Base-by-base conservation (phyloP, 2,329 filamentous ascomycete genomes). In the Aspergillus bombycis region DNA sequence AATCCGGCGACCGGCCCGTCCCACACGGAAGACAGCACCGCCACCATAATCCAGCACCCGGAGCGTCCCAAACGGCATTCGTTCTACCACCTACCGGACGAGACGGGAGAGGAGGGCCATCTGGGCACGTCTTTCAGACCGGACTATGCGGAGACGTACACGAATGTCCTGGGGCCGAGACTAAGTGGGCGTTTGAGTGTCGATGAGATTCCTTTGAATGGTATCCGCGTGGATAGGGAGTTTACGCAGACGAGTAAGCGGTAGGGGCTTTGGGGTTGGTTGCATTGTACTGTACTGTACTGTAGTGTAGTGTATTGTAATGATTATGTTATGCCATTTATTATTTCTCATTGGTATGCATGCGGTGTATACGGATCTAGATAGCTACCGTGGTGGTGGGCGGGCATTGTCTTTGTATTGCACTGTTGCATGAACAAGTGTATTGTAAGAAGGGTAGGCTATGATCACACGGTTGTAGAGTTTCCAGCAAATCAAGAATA, bases 141-240 rank as follows among this genome's bases (percentile, higher is more conserved):
- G 12, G 66, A 67, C n/a, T 67, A 72, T 12, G 62, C 46, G 5
- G 62, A 63, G 38, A 67, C 63, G 45, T 64, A 63, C 4, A 72
- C 70, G 23, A 66, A 65, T 21, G 69, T 71, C 45, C 26, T 52
- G 12, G 36, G 57, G 16, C 41, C 36, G 4, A 32, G 34, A n/a
- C 3, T n/a, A 9, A 63, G n/a, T 32, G 23, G 43, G 26, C 57
- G 58, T 28, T 48, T 65, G 46, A 65, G 62, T 34, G 54, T 16
- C 1, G 68, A 70, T 63, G 66, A 70, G 36, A 62, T 70, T 66
- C 67, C 68, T 1, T 48, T 70, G 63, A 62, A 65, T 58, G 64
- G 61, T n/a, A 70, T 70, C 19, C 62, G 67, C 4, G 66, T 70
- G 41, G 64, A 67, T n/a, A 66, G 60, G 41, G 68, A 69, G 7